phyloP scores from a whole-genome alignment of 768 basidiomycete genomes.

The Mycena metata region DNA sequence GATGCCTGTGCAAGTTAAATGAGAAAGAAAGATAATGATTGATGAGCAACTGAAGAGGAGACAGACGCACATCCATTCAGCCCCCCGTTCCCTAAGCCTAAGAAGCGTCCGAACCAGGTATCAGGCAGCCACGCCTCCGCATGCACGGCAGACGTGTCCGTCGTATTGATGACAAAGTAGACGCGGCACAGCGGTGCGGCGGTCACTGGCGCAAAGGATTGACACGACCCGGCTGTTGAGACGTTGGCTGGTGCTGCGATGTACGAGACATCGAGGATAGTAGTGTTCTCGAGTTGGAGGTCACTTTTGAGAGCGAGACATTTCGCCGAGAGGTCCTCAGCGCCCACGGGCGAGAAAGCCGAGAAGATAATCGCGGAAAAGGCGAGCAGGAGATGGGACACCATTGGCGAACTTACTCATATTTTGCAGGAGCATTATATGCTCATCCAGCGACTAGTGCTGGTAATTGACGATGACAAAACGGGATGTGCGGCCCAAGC shows the following conservation, averaged over 20 bases:
- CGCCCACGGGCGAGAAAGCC: not conserved
- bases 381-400: too few relatives aligned
- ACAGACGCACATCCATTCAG: constrained; percentile 31
- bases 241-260: constrained; percentile 18
- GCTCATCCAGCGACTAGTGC: not conserved
- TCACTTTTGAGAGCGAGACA: constrained; percentile 7
- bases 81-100: constrained; percentile 34
- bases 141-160: constrained; percentile 24
- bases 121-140: constrained; percentile 36
- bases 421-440: not conserved
- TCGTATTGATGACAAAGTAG: constrained; percentile 27
- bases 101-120: constrained; percentile 28
- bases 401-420: not conserved
- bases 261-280: constrained; percentile 21
- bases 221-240: constrained; percentile 24
- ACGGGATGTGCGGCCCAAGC: too few relatives aligned
- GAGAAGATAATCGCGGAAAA: not conserved
- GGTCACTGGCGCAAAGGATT: constrained; percentile 5
- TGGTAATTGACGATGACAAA: too few relatives aligned
- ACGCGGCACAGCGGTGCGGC: constrained; percentile 30
- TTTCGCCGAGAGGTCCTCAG: not conserved
- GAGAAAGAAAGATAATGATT: not conserved
- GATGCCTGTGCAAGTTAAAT: constrained; percentile 8
- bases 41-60: not conserved
- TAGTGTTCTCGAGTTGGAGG: constrained; percentile 28